A percentile compares a stretch with the other conserved stretches of the same genome.
Conservation (phyloP, 2,329 filamentous ascomycete genomes). For the Penicillium sp. region DNA sequence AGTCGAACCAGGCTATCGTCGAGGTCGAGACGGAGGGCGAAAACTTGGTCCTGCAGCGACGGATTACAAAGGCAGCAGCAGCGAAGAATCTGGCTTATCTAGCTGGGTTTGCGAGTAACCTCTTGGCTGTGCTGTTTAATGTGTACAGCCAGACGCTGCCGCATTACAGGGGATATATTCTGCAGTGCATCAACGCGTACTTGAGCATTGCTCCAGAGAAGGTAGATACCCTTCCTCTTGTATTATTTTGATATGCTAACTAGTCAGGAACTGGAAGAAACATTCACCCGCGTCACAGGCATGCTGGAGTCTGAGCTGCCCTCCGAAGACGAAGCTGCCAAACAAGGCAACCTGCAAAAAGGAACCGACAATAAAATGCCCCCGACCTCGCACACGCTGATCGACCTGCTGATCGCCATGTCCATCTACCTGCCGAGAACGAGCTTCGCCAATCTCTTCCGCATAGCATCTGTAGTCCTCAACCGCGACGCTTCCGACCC, state of each 20-base stretch:
- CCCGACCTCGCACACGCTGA: slow-evolving; percentile 87
- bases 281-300: slow-evolving; percentile 79
- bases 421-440: slow-evolving; percentile 86
- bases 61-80: slow-evolving; percentile 71
- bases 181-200: slow-evolving; percentile 93
- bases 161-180: slow-evolving; percentile 82
- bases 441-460: slow-evolving; percentile 80
- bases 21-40: slow-evolving; percentile 62
- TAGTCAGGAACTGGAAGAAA: slow-evolving; percentile 70
- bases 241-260: slow-evolving; percentile 14
- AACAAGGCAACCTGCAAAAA: slow-evolving; percentile 61
- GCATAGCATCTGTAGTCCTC: slow-evolving; percentile 78
- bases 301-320: slow-evolving; percentile 73
- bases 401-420: slow-evolving; percentile 96
- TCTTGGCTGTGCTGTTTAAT: slow-evolving; percentile 96
- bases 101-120: slow-evolving; percentile 73
- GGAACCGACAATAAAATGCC: slow-evolving; percentile 71
- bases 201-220: slow-evolving; percentile 76
- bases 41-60: slow-evolving; percentile 70
- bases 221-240: slow-evolving; percentile 25
- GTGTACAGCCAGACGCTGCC: slow-evolving; percentile 96
- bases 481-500: slow-evolving; percentile 66
- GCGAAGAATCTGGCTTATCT: slow-evolving; percentile 78
- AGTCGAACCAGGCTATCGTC: slow-evolving; percentile 82
- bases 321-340: slow-evolving; percentile 60